Conservation (phyloP, 441 rosid species). For the Populus hybrid region DNA sequence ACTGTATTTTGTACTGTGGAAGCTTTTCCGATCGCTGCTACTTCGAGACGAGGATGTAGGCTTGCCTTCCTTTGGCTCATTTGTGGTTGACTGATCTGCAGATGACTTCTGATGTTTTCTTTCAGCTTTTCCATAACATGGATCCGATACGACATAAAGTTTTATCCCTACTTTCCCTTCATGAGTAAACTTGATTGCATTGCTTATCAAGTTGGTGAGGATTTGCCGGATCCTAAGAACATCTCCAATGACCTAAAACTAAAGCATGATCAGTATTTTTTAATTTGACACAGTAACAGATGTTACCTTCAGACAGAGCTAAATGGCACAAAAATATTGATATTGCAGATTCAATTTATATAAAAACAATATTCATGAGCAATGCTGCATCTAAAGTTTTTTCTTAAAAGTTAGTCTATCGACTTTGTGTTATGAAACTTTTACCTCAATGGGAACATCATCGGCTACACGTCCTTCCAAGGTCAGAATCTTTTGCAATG, state of each 20-base stretch:
- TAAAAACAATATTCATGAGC: neutral
- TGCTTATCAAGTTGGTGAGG: constrained; percentile 94
- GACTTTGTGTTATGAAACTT: neutral
- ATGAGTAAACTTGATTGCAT: constrained; percentile 92
- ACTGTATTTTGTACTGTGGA: constrained; percentile 8
- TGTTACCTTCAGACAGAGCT: neutral
- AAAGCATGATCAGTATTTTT: neutral
- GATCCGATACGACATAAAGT: constrained; percentile 63
- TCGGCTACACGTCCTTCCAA: constrained; percentile 80
- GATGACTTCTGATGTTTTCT: constrained; percentile 27
- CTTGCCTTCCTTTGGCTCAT: constrained; percentile 32
- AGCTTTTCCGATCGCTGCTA: constrained; percentile 26
- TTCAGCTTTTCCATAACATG: constrained; percentile 43
- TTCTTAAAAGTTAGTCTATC: neutral
- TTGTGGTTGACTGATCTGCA: constrained; percentile 25
- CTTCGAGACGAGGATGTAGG: constrained; percentile 26
- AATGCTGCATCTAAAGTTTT: neutral
- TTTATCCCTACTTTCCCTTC: constrained; percentile 91
- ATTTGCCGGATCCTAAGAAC: constrained; percentile 92
- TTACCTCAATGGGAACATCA: constrained; percentile 90
- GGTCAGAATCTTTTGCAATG: constrained; percentile 68
- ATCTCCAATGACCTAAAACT: constrained; percentile 83
- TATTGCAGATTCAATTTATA: neutral
- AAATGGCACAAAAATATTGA: neutral
- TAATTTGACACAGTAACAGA: neutral